Conservation (phyloP, 129 eudicot genomes). For the Cynara cardunculus region DNA sequence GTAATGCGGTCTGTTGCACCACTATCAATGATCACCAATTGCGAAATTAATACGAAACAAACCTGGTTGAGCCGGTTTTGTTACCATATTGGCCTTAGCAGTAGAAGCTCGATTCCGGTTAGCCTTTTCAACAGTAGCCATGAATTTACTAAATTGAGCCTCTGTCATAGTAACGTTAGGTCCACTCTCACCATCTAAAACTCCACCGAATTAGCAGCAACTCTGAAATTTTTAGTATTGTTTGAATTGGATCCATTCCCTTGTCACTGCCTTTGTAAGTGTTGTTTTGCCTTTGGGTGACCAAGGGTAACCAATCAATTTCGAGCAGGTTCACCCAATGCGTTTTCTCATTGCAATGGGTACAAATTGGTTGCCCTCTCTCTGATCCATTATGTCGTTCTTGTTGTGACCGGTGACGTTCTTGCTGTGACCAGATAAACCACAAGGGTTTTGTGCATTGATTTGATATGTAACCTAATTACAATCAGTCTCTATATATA, state of each 20-base stretch:
- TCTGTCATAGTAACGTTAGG: background rate
- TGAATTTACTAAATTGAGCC: too few relatives aligned
- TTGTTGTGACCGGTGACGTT: background rate
- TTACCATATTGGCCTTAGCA: background rate
- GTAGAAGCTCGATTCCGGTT: background rate
- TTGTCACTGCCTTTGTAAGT: background rate
- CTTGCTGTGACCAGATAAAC: too few relatives aligned
- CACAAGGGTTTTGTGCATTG: too few relatives aligned
- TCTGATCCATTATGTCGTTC: background rate
- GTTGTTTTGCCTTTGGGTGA: background rate
- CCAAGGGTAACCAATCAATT: background rate
- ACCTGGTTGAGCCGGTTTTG: background rate
- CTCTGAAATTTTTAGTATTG: background rate
- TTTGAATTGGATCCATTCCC: background rate
- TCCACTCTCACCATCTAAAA: background rate
- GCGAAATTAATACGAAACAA: background rate
- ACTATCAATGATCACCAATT: constrained; percentile 16
- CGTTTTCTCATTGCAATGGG: too few relatives aligned
- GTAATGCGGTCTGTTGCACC: constrained; percentile 3
- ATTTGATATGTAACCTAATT: too few relatives aligned
- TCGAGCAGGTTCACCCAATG: background rate
- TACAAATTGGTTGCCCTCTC: background rate
- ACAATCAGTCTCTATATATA: too few relatives aligned
- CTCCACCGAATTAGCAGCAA: background rate
- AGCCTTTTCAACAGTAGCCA: background rate